Evolutionary conservation across 805 yeast genomes (phyloP).

Genomic region (Candida golubevii): DNA sequence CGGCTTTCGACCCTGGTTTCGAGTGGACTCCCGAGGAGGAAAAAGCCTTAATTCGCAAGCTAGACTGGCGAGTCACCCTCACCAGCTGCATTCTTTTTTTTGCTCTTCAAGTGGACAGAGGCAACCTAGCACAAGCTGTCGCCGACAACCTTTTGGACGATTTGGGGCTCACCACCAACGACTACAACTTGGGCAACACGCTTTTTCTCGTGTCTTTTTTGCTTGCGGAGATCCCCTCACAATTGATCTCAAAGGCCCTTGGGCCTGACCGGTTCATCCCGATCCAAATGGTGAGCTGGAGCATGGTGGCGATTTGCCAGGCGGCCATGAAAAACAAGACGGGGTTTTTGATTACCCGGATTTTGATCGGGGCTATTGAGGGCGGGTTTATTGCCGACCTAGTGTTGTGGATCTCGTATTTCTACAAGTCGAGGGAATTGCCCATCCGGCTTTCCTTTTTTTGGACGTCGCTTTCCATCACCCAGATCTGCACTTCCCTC

Average conservation of each 20-base stretch:
- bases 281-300: slow-evolving; percentile 53
- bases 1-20: slow-evolving; percentile 53
- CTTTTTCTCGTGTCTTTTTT: slow-evolving; percentile 50
- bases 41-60: slow-evolving; percentile 42
- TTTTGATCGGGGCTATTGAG: slow-evolving; percentile 52
- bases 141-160: slow-evolving; percentile 54
- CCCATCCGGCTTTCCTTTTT: slow-evolving; percentile 56
- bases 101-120: slow-evolving; percentile 56
- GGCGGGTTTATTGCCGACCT: slow-evolving; percentile 60
- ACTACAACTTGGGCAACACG: slow-evolving; percentile 57
- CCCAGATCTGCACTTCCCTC: slow-evolving; percentile 44
- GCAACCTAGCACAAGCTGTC: slow-evolving; percentile 53
- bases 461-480: slow-evolving; percentile 51
- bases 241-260: slow-evolving; percentile 55
- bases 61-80: slow-evolving; percentile 52
- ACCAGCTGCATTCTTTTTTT: slow-evolving; percentile 59
- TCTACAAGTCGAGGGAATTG: slow-evolving; percentile 56
- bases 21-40: slow-evolving; percentile 54
- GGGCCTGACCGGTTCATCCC: slow-evolving; percentile 67
- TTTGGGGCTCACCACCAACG: slow-evolving; percentile 48
- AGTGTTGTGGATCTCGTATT: slow-evolving; percentile 57
- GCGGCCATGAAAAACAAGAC: slow-evolving; percentile 37
- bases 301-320: slow-evolving; percentile 51
- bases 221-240: slow-evolving; percentile 61
- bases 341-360: slow-evolving; percentile 47